phyloP scores from a whole-genome alignment of 2,329 filamentous ascomycete genomes.

The Arachnopeziza araneosa region DNA sequence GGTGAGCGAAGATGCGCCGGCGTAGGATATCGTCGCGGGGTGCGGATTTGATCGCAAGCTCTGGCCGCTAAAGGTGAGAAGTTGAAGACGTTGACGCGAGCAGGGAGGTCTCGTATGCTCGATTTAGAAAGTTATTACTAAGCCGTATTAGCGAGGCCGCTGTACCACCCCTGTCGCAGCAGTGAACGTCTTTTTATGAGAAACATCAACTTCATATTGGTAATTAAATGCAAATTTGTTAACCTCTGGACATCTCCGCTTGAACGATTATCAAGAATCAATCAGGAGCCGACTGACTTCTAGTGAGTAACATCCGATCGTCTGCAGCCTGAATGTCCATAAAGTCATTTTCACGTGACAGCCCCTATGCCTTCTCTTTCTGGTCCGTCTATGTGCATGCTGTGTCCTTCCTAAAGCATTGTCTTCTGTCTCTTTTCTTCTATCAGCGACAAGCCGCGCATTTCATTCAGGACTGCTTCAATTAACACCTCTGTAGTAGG shows the following conservation, averaged over 20 bases:
- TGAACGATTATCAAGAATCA: not conserved
- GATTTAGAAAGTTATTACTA: not conserved
- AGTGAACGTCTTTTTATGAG: not conserved
- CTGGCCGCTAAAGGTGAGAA: slow-evolving; percentile 7
- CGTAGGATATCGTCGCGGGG: slow-evolving; percentile 3
- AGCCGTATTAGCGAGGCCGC: not conserved
- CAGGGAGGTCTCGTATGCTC: not conserved
- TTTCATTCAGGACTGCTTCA: not conserved
- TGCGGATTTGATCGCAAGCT: slow-evolving; percentile 14
- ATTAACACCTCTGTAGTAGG: not conserved
- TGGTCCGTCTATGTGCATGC: no score
- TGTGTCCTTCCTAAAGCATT: not conserved
- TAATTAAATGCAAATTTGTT: not conserved
- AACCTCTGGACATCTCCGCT: not conserved
- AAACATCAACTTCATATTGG: not conserved
- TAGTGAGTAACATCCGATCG: not conserved
- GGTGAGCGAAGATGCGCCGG: slow-evolving; percentile 12
- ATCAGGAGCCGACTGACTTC: not conserved
- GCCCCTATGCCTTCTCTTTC: not conserved
- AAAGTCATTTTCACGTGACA: not conserved
- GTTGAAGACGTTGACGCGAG: not conserved
- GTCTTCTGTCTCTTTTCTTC: not conserved
- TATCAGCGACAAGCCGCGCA: no score
- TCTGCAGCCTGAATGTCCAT: no score
- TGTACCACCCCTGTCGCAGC: not conserved